Evolutionary conservation across 75 land plant species (phyloP).

Genomic region (Pinus taeda): DNA sequence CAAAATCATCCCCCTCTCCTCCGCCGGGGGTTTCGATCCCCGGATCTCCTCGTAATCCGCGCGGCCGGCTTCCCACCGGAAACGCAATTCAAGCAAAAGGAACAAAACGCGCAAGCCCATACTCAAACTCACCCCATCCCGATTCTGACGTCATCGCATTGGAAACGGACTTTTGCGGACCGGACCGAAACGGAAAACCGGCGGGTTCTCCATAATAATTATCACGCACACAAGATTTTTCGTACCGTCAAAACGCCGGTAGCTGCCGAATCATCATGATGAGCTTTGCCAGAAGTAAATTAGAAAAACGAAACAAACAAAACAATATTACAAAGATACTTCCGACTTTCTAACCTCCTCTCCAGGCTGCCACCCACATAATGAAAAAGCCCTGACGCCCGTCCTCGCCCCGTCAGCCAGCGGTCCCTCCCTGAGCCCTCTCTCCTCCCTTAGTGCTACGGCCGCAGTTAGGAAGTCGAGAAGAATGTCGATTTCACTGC

Average conservation of each 20-base stretch:
- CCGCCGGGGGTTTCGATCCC: not conserved
- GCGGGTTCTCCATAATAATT: not conserved
- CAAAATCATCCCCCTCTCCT: not conserved
- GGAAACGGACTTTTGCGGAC: not conserved
- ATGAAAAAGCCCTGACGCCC: not conserved
- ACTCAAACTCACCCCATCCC: too few relatives aligned
- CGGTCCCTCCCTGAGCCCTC: not conserved
- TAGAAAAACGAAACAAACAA: not conserved
- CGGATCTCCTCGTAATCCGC: not conserved
- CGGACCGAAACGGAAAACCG: not conserved
- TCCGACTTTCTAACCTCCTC: not conserved
- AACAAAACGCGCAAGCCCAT: too few relatives aligned
- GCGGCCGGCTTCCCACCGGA: not conserved
- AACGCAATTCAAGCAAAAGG: not conserved
- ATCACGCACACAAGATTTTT: too few relatives aligned
- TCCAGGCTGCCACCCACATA: not conserved
- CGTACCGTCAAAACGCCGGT: not conserved
- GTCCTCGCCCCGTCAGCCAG: not conserved
- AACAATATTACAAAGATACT: not conserved
- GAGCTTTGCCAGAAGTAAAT: not conserved
- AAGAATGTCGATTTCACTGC: not conserved
- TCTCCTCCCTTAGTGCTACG: too few relatives aligned
- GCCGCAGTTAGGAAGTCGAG: not conserved
- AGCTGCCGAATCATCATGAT: not conserved
- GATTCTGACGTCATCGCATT: not conserved